A percentile compares a stretch with the other conserved stretches of the same genome.
Evolutionary conservation across 192 early-diverging fungal species (phyloP).

Genomic region (Gonapodya sp.): DNA sequence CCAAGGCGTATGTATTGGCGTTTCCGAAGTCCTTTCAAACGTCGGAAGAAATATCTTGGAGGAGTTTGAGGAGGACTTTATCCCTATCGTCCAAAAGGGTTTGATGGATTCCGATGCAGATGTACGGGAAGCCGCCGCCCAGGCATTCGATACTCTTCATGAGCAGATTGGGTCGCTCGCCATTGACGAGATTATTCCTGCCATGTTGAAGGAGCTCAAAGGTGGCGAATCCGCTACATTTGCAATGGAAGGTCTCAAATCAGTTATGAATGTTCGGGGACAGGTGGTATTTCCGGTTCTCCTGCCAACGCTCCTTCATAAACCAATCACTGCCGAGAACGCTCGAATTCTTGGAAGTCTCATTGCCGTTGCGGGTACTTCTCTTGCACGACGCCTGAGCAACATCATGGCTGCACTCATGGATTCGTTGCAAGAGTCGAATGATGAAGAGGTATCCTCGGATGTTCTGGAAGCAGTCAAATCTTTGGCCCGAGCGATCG

Average conservation of each 20-base stretch:
- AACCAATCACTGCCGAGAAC: constrained; percentile 84
- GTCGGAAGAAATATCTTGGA: constrained; percentile 70
- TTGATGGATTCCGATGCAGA: constrained; percentile 74
- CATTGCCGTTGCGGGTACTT: constrained; percentile 79
- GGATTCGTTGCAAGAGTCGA: constrained; percentile 52
- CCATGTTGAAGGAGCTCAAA: constrained; percentile 67
- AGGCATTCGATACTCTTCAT: constrained; percentile 90
- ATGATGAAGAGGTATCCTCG: constrained; percentile 44
- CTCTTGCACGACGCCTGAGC: constrained; percentile 71
- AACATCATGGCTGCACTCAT: constrained; percentile 75
- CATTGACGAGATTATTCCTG: constrained; percentile 89
- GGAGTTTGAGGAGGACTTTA: constrained; percentile 78
- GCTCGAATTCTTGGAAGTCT: constrained; percentile 81
- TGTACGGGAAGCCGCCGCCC: constrained; percentile 89
- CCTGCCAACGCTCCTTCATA: constrained; percentile 84
- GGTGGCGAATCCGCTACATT: constrained; percentile 31
- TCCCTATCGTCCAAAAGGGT: constrained; percentile 70
- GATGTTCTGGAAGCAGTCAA: constrained; percentile 67
- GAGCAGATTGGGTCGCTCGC: constrained; percentile 82
- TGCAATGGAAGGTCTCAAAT: constrained; percentile 90
- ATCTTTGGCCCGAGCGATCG: constrained; percentile 61
- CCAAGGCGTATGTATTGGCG: constrained; percentile 87
- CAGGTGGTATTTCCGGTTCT: constrained; percentile 97
- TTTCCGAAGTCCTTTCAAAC: constrained; percentile 82
- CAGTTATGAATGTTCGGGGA: constrained; percentile 94